These are phyloP conservation scores for Hirsutella thompsonii DNA, from an alignment of 2,329 filamentous ascomycete genomes.

Conservation along the genomic window DNA sequence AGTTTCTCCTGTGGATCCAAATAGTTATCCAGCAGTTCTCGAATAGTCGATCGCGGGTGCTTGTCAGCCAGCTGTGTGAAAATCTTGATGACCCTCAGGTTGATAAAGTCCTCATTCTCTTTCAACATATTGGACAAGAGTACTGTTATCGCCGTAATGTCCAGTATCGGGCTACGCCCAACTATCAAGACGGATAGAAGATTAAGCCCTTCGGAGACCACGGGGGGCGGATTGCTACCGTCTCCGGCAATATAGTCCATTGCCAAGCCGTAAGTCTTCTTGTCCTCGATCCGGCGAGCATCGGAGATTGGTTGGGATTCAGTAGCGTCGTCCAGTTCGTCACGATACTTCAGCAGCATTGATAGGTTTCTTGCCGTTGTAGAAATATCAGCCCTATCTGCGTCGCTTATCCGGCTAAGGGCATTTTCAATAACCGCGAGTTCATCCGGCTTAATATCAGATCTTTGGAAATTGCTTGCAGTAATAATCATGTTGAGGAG, in stretches of 20 bases:
- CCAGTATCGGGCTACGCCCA: conserved; percentile 42
- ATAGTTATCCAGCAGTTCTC: conserved; percentile 55
- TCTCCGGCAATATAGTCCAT: conserved; percentile 48
- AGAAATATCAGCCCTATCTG: conserved; percentile 27
- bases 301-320: conserved; percentile 24
- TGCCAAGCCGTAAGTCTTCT: conserved; percentile 48
- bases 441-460: conserved; percentile 26
- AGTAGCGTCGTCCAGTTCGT: conserved; percentile 34
- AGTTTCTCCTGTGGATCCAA: conserved; percentile 47
- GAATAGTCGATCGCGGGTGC: conserved; percentile 48
- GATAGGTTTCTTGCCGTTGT: conserved; percentile 43
- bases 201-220: conserved; percentile 52
- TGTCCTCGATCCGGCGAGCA: conserved; percentile 42
- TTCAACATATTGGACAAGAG: conserved; percentile 51
- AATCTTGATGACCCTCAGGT: conserved; percentile 52
- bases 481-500: conserved; percentile 48
- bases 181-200: conserved; percentile 45
- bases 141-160: conserved; percentile 52
- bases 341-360: conserved; percentile 41
- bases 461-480: conserved; percentile 39
- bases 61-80: conserved; percentile 47
- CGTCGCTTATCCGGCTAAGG: conserved; percentile 28
- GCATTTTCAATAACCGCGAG: conserved; percentile 34
- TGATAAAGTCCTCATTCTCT: conserved; percentile 60
- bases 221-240: conserved; percentile 48